Evolutionary conservation across 768 basidiomycete species (phyloP).

Genomic region (Cystobasidium ongulense): DNA sequence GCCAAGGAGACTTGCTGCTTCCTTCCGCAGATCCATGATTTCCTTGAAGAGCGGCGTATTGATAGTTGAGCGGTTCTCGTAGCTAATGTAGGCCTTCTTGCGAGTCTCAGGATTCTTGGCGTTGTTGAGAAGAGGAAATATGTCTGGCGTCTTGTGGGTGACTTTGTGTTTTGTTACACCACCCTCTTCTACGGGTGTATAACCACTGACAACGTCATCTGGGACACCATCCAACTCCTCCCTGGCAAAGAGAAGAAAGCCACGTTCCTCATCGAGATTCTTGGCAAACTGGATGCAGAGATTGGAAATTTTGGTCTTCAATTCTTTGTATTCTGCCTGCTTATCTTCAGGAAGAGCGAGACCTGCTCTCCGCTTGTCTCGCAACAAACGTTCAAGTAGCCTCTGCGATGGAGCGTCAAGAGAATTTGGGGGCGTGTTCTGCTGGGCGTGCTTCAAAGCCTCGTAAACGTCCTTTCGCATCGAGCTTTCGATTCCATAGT

Average conservation of each 20-base stretch:
- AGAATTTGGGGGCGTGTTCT: constrained; percentile 59
- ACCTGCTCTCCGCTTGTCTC: constrained; percentile 72
- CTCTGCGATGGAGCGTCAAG: constrained; percentile 62
- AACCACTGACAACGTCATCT: constrained; percentile 68
- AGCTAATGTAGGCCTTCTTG: constrained; percentile 57
- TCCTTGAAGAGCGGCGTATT: constrained; percentile 66
- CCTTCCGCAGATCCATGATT: constrained; percentile 59
- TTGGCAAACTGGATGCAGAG: constrained; percentile 73
- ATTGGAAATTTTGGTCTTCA: constrained; percentile 71
- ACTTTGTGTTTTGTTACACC: constrained; percentile 58
- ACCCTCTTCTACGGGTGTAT: constrained; percentile 55
- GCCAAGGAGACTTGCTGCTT: constrained; percentile 60
- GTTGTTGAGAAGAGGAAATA: constrained; percentile 60
- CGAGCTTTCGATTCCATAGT: constrained; percentile 59
- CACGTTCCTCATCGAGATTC: constrained; percentile 85
- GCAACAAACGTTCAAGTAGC: constrained; percentile 70
- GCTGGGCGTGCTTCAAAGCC: constrained; percentile 60
- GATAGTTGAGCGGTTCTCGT: constrained; percentile 59
- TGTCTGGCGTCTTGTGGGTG: constrained; percentile 74
- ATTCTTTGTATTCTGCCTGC: constrained; percentile 52
- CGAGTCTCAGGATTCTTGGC: constrained; percentile 55
- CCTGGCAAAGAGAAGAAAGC: constrained; percentile 44
- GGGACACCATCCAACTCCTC: constrained; percentile 55
- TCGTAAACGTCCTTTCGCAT: constrained; percentile 71
- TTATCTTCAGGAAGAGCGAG: constrained; percentile 62